A percentile compares a stretch with the other conserved stretches of the same genome.
phyloP scores from a whole-genome alignment of 2,329 filamentous ascomycete species.

The Colletotrichum phormii region DNA sequence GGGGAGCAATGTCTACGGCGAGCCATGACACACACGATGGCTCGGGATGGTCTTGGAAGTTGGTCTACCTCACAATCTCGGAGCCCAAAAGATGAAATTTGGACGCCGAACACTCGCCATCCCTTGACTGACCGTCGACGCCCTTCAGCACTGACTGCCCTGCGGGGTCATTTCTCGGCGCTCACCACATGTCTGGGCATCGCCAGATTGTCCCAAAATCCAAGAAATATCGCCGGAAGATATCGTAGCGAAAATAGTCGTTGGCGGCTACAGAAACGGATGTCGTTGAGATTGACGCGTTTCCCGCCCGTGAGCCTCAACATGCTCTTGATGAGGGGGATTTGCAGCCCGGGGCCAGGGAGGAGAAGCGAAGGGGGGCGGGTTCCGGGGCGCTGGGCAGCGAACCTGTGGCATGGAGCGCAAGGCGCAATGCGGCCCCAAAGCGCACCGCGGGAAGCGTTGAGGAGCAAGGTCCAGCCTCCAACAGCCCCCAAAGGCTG shows the following conservation, averaged over 20 bases:
- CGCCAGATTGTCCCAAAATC: neutral
- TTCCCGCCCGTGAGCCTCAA: constrained; percentile 27
- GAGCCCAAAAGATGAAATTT: constrained; percentile 28
- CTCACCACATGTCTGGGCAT: constrained; percentile 28
- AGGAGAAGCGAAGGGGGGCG: neutral
- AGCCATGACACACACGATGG: neutral
- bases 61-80: constrained; percentile 15
- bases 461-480: constrained; percentile 17
- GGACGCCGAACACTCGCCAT: constrained; percentile 25
- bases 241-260: neutral
- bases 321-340: constrained; percentile 18
- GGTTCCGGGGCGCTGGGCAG: constrained; percentile 24
- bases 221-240: neutral
- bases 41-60: neutral
- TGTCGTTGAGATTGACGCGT: constrained; percentile 34
- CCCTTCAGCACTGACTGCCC: constrained; percentile 35
- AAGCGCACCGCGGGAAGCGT: neutral
- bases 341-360: constrained; percentile 11
- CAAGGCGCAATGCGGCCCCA: neutral
- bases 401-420: neutral
- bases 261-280: constrained; percentile 1
- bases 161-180: constrained; percentile 32
- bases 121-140: constrained; percentile 21
- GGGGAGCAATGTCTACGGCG: neutral
- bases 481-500: neutral